phyloP scores from a whole-genome alignment of 768 basidiomycete species.

The Inosperma sp. region DNA sequence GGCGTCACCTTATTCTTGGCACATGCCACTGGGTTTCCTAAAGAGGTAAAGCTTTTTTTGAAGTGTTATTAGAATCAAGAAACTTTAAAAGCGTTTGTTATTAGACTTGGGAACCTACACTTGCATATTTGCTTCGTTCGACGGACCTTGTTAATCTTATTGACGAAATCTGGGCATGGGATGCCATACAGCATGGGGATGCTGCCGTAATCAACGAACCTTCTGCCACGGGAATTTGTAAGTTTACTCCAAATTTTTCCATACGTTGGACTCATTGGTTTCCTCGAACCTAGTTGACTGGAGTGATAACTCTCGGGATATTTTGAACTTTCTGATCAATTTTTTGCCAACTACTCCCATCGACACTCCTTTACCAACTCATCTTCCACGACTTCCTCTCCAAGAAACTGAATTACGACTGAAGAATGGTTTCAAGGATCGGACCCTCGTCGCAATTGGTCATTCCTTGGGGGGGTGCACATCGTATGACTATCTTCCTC shows the following conservation, averaged over 20 bases:
- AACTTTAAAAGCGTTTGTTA: not conserved
- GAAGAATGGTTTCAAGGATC: constrained; percentile 43
- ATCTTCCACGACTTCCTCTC: constrained; percentile 46
- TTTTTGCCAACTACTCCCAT: constrained; percentile 52
- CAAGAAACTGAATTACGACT: constrained; percentile 40
- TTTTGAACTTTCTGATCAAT: constrained; percentile 66
- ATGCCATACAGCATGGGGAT: constrained; percentile 83
- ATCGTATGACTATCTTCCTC: constrained; percentile 35
- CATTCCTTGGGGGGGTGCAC: constrained; percentile 85
- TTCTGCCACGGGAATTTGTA: constrained; percentile 55
- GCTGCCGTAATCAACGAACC: constrained; percentile 65
- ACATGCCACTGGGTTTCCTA: constrained; percentile 86
- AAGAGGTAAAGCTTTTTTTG: constrained; percentile 56
- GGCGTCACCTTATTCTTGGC: constrained; percentile 70
- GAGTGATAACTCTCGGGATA: constrained; percentile 72
- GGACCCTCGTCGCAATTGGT: constrained; percentile 65
- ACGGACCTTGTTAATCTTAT: constrained; percentile 29
- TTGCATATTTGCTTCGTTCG: constrained; percentile 48
- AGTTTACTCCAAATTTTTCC: constrained; percentile 22
- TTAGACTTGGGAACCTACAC: constrained; percentile 76
- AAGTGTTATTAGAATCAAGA: too few relatives aligned
- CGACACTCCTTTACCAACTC: constrained; percentile 41
- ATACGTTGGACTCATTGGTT: not conserved
- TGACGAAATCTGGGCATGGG: constrained; percentile 80
- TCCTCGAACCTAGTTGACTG: constrained; percentile 55